These are phyloP conservation scores for Dryas drummondii DNA, from an alignment of 306 rosid genomes.

Conservation along the genomic window DNA sequence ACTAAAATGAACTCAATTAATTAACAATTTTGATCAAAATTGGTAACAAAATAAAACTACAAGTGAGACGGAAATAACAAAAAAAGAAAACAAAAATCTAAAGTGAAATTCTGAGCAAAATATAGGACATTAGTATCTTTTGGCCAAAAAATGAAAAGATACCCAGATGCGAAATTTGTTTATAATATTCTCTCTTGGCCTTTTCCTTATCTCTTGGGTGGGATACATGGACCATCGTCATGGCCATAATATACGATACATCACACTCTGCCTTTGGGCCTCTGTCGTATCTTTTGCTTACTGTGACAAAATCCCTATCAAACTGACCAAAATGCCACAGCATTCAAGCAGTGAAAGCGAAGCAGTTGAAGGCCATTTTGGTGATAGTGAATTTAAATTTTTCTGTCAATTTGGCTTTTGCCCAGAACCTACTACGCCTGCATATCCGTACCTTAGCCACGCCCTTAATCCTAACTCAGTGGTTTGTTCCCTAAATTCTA, in stretches of 20 bases:
- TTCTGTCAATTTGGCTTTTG: not conserved
- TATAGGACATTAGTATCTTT: too few species aligned
- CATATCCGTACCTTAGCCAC: not conserved
- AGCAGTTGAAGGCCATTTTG: not conserved
- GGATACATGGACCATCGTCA: constrained; percentile 19
- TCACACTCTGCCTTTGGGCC: not conserved
- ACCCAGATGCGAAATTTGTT: not conserved
- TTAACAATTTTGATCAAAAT: too few species aligned
- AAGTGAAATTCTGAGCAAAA: too few species aligned
- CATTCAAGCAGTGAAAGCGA: not conserved
- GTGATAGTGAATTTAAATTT: not conserved
- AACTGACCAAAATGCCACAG: not conserved
- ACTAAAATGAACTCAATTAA: too few species aligned
- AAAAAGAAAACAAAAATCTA: too few species aligned
- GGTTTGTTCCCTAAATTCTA: not conserved
- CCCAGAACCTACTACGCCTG: not conserved
- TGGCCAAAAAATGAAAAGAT: too few species aligned
- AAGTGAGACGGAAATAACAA: too few species aligned
- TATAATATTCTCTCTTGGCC: not conserved
- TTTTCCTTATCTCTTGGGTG: constrained; percentile 37
- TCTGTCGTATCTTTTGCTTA: constrained; percentile 19
- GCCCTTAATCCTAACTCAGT: not conserved
- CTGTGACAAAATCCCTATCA: not conserved
- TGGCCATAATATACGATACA: not conserved
- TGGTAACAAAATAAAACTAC: too few species aligned